phyloP scores from a whole-genome alignment of 192 early-diverging fungal species.

The Dissophora globulifera region DNA sequence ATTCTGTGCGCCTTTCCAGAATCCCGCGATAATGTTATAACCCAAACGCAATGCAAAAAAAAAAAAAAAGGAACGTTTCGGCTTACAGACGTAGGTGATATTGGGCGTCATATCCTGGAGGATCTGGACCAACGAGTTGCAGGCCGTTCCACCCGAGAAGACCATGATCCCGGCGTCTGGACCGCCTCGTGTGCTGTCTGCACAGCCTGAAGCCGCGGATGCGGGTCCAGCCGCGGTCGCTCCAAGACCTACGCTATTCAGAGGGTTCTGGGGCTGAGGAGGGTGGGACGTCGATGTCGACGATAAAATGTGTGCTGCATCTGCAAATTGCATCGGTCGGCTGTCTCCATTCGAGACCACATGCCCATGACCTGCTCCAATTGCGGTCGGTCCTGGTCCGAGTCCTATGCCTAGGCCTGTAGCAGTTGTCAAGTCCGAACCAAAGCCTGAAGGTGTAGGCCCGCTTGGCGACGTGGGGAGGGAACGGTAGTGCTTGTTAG shows the following conservation, averaged over 20 bases:
- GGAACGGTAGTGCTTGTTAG: neutral
- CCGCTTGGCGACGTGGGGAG: constrained; percentile 6
- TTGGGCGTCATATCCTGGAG: constrained; percentile 72
- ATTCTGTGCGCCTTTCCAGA: too few relatives aligned
- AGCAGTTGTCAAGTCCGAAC: too few relatives aligned
- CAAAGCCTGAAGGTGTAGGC: neutral
- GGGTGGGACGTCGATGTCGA: too few relatives aligned
- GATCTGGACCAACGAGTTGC: constrained; percentile 70
- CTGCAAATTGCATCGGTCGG: constrained; percentile 11
- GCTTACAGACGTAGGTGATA: constrained; percentile 67
- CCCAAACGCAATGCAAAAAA: neutral
- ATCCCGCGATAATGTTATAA: neutral
- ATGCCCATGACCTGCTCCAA: neutral
- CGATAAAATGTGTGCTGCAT: constrained; percentile 7
- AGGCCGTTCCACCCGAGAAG: constrained; percentile 84
- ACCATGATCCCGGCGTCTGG: constrained; percentile 62
- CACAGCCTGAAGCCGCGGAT: neutral
- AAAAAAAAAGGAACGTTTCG: neutral
- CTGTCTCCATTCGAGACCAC: constrained; percentile 11
- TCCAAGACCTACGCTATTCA: neutral
- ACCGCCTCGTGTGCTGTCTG: constrained; percentile 20
- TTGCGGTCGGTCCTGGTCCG: neutral
- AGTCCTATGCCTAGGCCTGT: too few relatives aligned
- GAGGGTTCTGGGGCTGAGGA: neutral
- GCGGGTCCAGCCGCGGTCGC: constrained; percentile 1